A percentile compares a stretch with the other conserved stretches of the same genome.
Conservation (phyloP, 768 basidiomycete species). For the Paxillus ammoniavirescens region DNA sequence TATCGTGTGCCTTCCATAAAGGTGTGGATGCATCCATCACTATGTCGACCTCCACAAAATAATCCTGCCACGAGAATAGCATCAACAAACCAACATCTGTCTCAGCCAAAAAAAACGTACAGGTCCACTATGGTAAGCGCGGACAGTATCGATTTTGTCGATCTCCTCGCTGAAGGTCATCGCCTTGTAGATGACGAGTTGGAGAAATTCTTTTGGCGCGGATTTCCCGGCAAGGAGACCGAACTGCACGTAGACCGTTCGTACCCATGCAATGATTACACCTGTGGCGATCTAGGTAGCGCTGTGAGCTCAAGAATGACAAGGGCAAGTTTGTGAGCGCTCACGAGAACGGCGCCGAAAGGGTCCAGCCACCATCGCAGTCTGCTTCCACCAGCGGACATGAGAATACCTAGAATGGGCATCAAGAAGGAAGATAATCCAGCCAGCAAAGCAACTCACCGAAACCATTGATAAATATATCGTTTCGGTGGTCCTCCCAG, state of each 20-base stretch:
- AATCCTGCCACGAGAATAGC: conserved; percentile 48
- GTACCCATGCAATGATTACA: conserved; percentile 74
- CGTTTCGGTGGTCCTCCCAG: conserved; percentile 97
- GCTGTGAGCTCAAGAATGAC: neutral
- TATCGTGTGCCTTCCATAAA: conserved; percentile 84
- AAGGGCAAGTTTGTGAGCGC: conserved; percentile 22
- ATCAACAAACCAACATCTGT: neutral
- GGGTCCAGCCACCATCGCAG: conserved; percentile 84
- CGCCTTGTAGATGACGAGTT: conserved; percentile 87
- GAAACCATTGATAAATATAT: conserved; percentile 81
- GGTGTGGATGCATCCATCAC: conserved; percentile 90
- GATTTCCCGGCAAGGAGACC: conserved; percentile 88
- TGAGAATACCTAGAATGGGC: conserved; percentile 61
- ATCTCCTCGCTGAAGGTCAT: conserved; percentile 88
- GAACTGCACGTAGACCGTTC: conserved; percentile 80
- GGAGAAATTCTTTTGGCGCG: conserved; percentile 86
- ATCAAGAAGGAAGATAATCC: neutral
- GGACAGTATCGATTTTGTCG: conserved; percentile 83
- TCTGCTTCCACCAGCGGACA: conserved; percentile 81
- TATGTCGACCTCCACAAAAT: conserved; percentile 94
- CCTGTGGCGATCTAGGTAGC: conserved; percentile 65
- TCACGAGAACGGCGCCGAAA: conserved; percentile 70
- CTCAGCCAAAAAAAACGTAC: conserved; percentile 35
- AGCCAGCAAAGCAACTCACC: conserved; percentile 38
- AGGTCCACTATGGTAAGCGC: conserved; percentile 90